Evolutionary conservation across 768 basidiomycete genomes (phyloP).

Genomic region (Phallus indusiatus): DNA sequence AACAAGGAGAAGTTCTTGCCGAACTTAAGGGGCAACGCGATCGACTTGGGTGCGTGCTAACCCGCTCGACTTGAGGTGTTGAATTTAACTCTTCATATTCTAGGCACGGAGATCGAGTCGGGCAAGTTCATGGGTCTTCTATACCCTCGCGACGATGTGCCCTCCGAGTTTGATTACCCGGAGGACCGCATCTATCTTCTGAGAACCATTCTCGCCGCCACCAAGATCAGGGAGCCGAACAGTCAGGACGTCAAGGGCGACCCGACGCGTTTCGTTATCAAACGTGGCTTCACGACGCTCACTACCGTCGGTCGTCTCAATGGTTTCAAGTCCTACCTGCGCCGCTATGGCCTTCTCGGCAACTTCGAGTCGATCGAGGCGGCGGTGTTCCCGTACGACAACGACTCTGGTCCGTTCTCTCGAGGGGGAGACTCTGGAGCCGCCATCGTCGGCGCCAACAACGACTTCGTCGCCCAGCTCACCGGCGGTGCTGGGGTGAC

Average conservation of each 20-base stretch:
- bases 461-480: conserved; percentile 12
- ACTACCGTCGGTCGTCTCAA: conserved; percentile 26
- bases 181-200: conserved; percentile 23
- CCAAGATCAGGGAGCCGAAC: conserved; percentile 21
- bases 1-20: conserved; percentile 18
- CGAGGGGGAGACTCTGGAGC: conserved; percentile 16
- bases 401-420: conserved; percentile 15
- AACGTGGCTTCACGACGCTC: conserved; percentile 27
- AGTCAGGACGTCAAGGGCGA: conserved; percentile 22
- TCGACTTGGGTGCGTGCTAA: conserved; percentile 15
- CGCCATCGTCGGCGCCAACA: conserved; percentile 13
- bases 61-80: not conserved
- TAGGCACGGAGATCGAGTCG: conserved; percentile 14
- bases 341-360: conserved; percentile 5
- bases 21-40: conserved; percentile 17
- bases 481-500: conserved; percentile 15
- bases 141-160: conserved; percentile 12
- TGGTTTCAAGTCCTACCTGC: conserved; percentile 10
- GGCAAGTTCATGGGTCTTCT: conserved; percentile 12
- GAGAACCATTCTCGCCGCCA: conserved; percentile 15
- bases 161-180: conserved; percentile 20
- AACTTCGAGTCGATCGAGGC: conserved; percentile 9
- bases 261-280: conserved; percentile 24
- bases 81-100: conserved; percentile 11
- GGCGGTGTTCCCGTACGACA: conserved; percentile 9